Conservation (phyloP, 106 monocot species). For the Vanilla planifolia region DNA sequence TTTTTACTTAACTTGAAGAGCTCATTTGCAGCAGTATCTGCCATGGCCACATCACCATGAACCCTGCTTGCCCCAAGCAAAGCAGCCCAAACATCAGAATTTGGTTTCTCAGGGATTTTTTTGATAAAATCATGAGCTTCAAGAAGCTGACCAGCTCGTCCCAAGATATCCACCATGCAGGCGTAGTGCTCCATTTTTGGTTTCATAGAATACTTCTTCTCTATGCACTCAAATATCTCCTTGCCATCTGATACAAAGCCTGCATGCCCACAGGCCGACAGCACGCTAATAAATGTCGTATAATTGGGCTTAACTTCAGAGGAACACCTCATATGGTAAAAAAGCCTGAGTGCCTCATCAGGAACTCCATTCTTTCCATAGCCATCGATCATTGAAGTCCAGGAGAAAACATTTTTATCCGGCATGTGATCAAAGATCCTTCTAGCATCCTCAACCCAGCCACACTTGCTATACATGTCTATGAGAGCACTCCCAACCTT, state of each 20-base stretch:
- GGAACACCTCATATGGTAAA: slow-evolving; percentile 39
- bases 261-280: slow-evolving; percentile 82
- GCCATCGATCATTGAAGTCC: slow-evolving; percentile 97
- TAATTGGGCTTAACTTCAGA: slow-evolving; percentile 47
- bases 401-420: slow-evolving; percentile 74
- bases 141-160: slow-evolving; percentile 41
- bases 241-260: slow-evolving; percentile 51
- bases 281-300: slow-evolving; percentile 62
- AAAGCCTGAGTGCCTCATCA: slow-evolving; percentile 53
- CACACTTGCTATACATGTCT: slow-evolving; percentile 92
- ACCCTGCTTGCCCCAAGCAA: slow-evolving; percentile 76
- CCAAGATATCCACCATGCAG: slow-evolving; percentile 84
- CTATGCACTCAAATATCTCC: slow-evolving; percentile 74
- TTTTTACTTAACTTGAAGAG: slow-evolving; percentile 45
- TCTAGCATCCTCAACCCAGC: slow-evolving; percentile 47
- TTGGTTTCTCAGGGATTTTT: slow-evolving; percentile 54
- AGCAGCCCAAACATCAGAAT: slow-evolving; percentile 84
- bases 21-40: slow-evolving; percentile 64
- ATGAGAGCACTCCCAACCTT: slow-evolving; percentile 73
- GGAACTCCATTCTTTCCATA: slow-evolving; percentile 85
- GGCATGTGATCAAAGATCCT: slow-evolving; percentile 53
- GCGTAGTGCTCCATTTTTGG: slow-evolving; percentile 93
- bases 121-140: slow-evolving; percentile 69
- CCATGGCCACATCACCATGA: slow-evolving; percentile 72
- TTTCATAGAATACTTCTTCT: slow-evolving; percentile 42